Base-by-base conservation (phyloP, 2,329 filamentous ascomycete genomes). In the Amesomyces nigricolor region DNA sequence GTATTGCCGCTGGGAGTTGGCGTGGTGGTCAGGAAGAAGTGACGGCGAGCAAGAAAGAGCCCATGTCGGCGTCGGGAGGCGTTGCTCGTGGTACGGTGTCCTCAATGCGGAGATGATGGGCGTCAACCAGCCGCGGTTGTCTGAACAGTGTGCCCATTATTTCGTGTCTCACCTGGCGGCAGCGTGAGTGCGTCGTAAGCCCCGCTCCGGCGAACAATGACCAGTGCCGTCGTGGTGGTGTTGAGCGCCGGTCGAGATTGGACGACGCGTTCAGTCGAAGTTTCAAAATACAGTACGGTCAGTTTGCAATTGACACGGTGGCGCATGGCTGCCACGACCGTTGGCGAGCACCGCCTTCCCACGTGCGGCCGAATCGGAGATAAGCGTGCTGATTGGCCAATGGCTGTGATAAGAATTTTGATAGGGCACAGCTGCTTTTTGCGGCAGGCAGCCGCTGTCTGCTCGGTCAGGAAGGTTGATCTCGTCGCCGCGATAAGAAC, bases 331-430 rank as follows among this genome's bases (percentile, higher is more conserved):
- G 48, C 52, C 11, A 29, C 38, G 16, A 38, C 57, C 54, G 57
- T 54, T 59, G 47, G 32, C 29, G 35, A 47, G 47, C 47, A 48
- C 50, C 47, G 30, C 51, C 43, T 35, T 39, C 47, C 49, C 57
- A 59, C 57, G 57, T 59, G 57, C 35, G 47, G 38, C 1, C 16
- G 29, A 37, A 26, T 19, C 52, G 43, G 40, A 53, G 46, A 56
- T 39, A 55, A 50, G 50, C 37, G 8, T 26, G 14, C 2, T 56
- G 42, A 58, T 56, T 56, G 49, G 57, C 40, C 53, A 58, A 58
- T 56, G 35, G 56, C 43, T 9, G 29, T 30, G 42, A 51, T 46
- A 56, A 45, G 48, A 22, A 37, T 37, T 38, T 30, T 32, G 44
- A 5, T 17, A 51, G 5, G 29, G 49, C 37, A 26, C 37, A 56